A percentile compares a stretch with the other conserved stretches of the same genome.
Conservation (phyloP, 164 flowering plant genomes). For the Akebia trifoliata region DNA sequence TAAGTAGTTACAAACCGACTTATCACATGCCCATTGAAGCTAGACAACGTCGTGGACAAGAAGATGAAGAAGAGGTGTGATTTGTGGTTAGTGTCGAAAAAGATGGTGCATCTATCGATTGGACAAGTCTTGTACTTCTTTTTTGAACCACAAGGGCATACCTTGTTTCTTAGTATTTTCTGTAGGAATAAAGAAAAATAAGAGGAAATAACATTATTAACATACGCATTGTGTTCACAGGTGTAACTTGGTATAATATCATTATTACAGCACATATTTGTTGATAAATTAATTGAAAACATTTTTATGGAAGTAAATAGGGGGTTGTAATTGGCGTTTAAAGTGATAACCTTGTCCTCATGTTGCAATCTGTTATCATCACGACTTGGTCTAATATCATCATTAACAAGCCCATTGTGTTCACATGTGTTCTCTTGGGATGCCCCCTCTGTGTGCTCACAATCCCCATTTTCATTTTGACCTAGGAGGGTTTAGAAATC, state of each 20-base stretch:
- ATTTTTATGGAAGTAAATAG: no score
- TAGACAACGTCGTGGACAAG: no score
- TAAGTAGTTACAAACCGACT: no score
- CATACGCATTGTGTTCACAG: no score
- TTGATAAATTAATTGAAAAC: no score
- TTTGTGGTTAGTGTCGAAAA: no score
- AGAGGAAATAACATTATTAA: not conserved
- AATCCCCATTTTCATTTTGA: constrained; percentile 23
- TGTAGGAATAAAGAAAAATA: constrained; percentile 20
- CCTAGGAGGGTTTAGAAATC: constrained; percentile 20
- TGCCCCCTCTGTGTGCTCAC: constrained; percentile 21
- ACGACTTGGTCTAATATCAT: constrained; percentile 16
- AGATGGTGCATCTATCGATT: no score
- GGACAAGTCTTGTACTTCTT: constrained; percentile 86
- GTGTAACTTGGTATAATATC: no score
- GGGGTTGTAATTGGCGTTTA: not conserved
- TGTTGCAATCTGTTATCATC: constrained; percentile 18
- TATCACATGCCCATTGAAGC: no score
- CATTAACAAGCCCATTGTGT: constrained; percentile 15
- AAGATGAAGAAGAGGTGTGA: no score
- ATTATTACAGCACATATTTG: no score
- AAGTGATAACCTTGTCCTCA: constrained; percentile 39
- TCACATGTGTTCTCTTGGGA: constrained; percentile 9
- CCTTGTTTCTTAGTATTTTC: constrained; percentile 70
- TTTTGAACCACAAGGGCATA: constrained; percentile 90